Evolutionary conservation across 169 alveolate species (phyloP), one percentile per base, ranked within the genome.

Genomic region (Plasmodium chabaudi): DNA sequence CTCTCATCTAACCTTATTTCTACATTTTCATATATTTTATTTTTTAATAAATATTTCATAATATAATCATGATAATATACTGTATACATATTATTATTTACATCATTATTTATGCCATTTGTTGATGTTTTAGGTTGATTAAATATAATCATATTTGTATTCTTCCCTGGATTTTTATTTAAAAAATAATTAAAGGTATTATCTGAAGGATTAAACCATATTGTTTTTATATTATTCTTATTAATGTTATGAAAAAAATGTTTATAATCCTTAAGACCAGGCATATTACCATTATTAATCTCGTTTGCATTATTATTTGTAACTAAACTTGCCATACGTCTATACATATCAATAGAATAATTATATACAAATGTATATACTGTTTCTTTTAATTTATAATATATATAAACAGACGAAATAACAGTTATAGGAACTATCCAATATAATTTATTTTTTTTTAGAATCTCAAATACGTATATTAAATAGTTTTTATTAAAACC

Each of bases 351-450:
- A 10, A 56, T 15, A 63, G 56, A 84, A 34, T 56, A n/a, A n/a
- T 47, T 55, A 10, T 68, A 46, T 10, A 84, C 10, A 47, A 39
- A 55, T 19, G 46, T 44, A 0, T 61, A 46, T 13, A 84, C 47
- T 7, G 13, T 49, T n/a, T 49, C 69, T 53, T 55, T 67, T 72
- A 56, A 68, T 56, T 56, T 84, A 42, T 84, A 84, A 63, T 57
- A 84, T 13, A 84, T 60, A 53, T 84, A 84, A 5, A 60, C 64
- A 6, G 56, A 55, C 1, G 82, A 47, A 1, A 84, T 4, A 2
- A 84, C 61, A 25, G 69, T 84, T n/a, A 84, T 13, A 7, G 91
- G 91, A 9, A 84, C n/a, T 12, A 84, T 2, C 91, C 91, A 84
- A 27, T 84, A 84, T 3, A 19, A 55, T 44, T 84, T 84, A 13